These are phyloP conservation scores for Solanum chilense DNA, from an alignment of 257 asterid species.

Conservation along the genomic window DNA sequence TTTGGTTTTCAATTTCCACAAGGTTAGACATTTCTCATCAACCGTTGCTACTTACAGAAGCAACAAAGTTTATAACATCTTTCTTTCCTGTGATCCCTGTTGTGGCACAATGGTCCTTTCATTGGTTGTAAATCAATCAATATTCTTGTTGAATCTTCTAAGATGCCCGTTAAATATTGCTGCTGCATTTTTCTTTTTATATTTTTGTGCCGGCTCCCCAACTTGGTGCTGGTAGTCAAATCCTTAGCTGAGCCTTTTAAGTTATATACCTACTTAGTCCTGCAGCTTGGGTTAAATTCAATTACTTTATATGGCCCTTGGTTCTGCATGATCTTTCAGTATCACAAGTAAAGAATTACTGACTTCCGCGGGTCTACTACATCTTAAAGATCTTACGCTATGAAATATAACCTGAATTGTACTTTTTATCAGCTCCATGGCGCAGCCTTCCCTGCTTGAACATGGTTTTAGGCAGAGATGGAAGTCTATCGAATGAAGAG, in stretches of 20 bases:
- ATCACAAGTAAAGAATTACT: not conserved
- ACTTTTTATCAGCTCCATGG: not conserved
- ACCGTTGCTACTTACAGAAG: not conserved
- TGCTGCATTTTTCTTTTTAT: not conserved
- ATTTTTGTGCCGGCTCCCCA: not conserved
- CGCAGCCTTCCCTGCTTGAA: not conserved
- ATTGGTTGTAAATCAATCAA: not conserved
- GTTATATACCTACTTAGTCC: not conserved
- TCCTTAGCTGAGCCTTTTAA: not conserved
- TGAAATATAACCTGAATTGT: not conserved
- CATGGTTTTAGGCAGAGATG: not conserved
- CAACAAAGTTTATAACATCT: not conserved
- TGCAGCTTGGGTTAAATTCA: not conserved
- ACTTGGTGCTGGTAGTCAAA: not conserved
- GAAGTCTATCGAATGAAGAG: not conserved
- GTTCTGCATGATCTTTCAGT: not conserved
- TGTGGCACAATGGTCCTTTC: not conserved
- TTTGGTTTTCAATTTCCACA: slow-evolving; percentile 91
- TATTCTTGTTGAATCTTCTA: not conserved
- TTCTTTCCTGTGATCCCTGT: not conserved
- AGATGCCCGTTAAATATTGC: not conserved
- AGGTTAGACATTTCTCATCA: slow-evolving; percentile 37
- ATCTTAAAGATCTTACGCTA: not conserved
- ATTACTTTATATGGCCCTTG: not conserved
- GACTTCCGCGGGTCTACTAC: not conserved